These are phyloP conservation scores for Thermothelomyces thermophilus DNA, from an alignment of 2,329 filamentous ascomycete species.

Conservation along the genomic window DNA sequence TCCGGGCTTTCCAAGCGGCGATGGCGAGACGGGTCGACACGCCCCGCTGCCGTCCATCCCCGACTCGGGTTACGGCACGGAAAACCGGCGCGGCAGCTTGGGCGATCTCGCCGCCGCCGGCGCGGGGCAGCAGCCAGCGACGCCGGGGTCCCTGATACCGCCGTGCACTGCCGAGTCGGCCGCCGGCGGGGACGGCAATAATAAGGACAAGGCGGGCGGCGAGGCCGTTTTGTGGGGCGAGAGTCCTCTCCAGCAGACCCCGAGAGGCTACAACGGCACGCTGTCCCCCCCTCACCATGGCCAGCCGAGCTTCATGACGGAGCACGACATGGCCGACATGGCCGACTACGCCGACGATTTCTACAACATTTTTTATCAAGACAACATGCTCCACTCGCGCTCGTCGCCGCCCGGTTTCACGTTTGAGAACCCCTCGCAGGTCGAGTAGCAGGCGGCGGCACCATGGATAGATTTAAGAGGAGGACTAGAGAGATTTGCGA, in stretches of 20 bases:
- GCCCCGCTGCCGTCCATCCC: slow-evolving; percentile 17
- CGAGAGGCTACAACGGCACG: not conserved
- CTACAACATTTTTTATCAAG: not conserved
- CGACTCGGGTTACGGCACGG: slow-evolving; percentile 24
- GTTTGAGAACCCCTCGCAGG: slow-evolving; percentile 8
- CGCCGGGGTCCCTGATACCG: not conserved
- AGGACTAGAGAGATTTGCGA: not conserved
- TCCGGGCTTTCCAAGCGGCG: not conserved
- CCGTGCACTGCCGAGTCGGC: slow-evolving; percentile 1
- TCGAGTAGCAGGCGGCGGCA: not conserved
- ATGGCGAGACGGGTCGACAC: not conserved
- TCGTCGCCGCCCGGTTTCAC: slow-evolving; percentile 3
- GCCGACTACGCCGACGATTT: slow-evolving; percentile 2
- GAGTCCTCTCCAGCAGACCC: not conserved
- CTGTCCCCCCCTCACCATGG: not conserved
- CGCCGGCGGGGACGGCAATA: not conserved
- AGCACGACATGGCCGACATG: slow-evolving; percentile 6
- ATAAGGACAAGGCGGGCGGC: not conserved
- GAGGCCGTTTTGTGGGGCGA: not conserved
- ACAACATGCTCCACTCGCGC: not conserved
- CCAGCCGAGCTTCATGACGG: slow-evolving; percentile 1
- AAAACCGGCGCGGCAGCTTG: slow-evolving; percentile 20
- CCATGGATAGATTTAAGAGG: not conserved
- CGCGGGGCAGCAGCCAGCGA: not conserved
- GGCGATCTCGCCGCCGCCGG: slow-evolving; percentile 6